Percentiles rank a stretch among this genome's conserved stretches.
phyloP scores from a whole-genome alignment of 345 rosid genomes.

The Capsella bursapastoris region DNA sequence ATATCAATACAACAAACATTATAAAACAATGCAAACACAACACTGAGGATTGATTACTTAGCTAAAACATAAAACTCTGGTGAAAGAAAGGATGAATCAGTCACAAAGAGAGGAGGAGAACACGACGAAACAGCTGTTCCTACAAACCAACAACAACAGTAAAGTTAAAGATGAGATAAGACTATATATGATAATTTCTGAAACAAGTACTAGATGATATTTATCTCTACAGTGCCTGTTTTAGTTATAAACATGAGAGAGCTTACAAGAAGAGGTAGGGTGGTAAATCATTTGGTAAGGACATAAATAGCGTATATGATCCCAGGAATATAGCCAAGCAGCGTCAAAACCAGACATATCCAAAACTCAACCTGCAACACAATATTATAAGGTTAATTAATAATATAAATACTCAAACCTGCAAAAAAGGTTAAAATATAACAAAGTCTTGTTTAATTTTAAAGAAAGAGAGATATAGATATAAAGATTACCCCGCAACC shows the following conservation, averaged over 20 bases:
- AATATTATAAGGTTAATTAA: not conserved
- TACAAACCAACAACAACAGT: conserved; percentile 8
- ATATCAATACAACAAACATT: conserved; percentile 14
- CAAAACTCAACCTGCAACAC: conserved; percentile 71
- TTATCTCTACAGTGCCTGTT: too few species aligned
- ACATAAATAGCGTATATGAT: conserved; percentile 75
- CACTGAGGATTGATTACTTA: conserved; percentile 1
- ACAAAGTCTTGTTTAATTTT: too few species aligned
- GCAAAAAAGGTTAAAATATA: too few species aligned
- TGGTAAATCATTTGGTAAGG: conserved; percentile 64
- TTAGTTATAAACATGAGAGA: not conserved
- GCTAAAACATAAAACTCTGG: not conserved
- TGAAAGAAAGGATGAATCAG: conserved; percentile 22
- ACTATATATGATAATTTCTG: too few species aligned
- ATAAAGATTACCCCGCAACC: conserved; percentile 60
- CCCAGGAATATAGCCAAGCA: conserved; percentile 80
- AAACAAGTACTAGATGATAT: too few species aligned
- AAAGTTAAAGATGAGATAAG: not conserved
- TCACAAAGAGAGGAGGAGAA: conserved; percentile 8
- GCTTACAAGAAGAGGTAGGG: conserved; percentile 36
- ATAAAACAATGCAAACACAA: conserved; percentile 9
- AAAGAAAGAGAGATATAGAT: too few species aligned
- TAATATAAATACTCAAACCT: not conserved
- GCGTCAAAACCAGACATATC: conserved; percentile 80
- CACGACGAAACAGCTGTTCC: conserved; percentile 42